Conservation (phyloP, 2,329 filamentous ascomycete species). For the Epichloe sibirici region DNA sequence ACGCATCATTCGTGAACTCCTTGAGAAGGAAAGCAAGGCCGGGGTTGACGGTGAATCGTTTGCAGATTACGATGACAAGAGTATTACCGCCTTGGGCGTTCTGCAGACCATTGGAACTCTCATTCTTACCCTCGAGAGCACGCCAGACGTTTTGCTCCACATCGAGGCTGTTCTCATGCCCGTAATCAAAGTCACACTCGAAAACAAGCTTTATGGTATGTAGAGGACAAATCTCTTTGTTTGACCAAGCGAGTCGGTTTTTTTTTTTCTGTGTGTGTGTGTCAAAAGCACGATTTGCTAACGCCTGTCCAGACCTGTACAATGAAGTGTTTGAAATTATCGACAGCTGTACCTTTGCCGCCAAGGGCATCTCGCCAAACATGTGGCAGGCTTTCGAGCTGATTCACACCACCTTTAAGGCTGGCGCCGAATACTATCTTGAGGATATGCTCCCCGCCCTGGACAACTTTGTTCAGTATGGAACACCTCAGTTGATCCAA, state of each 20-base stretch:
- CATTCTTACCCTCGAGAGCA: constrained; percentile 93
- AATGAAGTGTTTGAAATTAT: constrained; percentile 99
- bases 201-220: constrained; percentile 90
- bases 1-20: constrained; percentile 78
- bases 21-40: constrained; percentile 74
- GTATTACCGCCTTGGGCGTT: constrained; percentile 90
- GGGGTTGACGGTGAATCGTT: constrained; percentile 67
- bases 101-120: constrained; percentile 95
- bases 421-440: constrained; percentile 89
- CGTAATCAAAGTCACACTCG: constrained; percentile 86
- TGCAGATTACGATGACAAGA: constrained; percentile 96
- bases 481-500: constrained; percentile 64
- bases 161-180: constrained; percentile 96
- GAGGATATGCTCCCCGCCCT: constrained; percentile 98
- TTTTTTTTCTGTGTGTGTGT: no score
- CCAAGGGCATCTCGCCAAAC: constrained; percentile 85
- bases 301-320: constrained; percentile 56
- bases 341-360: constrained; percentile 96
- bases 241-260: no score
- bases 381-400: constrained; percentile 99
- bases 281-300: not conserved
- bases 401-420: constrained; percentile 94
- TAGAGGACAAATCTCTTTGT: not conserved
- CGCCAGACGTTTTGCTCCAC: constrained; percentile 85
- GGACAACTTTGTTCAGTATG: constrained; percentile 96